Conservation (phyloP, 495 filamentous ascomycete genomes). For the Lasiosphaeriaceae sp. region DNA sequence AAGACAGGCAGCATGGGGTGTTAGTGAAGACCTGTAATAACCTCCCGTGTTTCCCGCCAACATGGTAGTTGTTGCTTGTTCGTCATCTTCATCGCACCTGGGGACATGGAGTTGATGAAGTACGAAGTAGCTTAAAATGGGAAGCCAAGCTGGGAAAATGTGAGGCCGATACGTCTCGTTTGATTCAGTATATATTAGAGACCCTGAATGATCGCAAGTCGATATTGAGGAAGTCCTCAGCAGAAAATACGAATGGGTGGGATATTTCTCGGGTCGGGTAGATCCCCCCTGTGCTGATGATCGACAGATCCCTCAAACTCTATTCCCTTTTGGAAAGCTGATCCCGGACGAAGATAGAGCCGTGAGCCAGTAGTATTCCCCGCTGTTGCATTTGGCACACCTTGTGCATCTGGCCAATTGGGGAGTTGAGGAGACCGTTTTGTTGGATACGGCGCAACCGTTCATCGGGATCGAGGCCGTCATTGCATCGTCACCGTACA, state of each 20-base stretch:
- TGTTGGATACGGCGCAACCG: too few species aligned
- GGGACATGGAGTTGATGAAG: too few species aligned
- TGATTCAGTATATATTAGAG: background rate
- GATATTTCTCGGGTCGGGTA: conserved; percentile 7
- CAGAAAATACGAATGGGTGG: background rate
- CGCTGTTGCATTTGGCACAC: background rate
- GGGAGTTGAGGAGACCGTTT: background rate
- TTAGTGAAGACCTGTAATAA: too few species aligned
- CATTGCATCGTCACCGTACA: background rate
- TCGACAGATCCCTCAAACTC: conserved; percentile 25
- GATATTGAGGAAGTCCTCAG: background rate
- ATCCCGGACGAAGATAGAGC: background rate
- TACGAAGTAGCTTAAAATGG: too few species aligned
- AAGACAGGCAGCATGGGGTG: too few species aligned
- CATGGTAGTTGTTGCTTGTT: too few species aligned
- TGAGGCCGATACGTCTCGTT: too few species aligned
- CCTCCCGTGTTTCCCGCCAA: too few species aligned
- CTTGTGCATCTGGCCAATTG: background rate
- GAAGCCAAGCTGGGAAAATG: too few species aligned
- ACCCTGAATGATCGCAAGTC: background rate
- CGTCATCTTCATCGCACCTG: too few species aligned
- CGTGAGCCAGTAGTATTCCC: background rate
- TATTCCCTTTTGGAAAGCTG: conserved; percentile 16
- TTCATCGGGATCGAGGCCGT: background rate
- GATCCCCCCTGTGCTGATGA: conserved; percentile 26